phyloP scores from a whole-genome alignment of 176 grass and related monocot species.

The Juncus inflexus region DNA sequence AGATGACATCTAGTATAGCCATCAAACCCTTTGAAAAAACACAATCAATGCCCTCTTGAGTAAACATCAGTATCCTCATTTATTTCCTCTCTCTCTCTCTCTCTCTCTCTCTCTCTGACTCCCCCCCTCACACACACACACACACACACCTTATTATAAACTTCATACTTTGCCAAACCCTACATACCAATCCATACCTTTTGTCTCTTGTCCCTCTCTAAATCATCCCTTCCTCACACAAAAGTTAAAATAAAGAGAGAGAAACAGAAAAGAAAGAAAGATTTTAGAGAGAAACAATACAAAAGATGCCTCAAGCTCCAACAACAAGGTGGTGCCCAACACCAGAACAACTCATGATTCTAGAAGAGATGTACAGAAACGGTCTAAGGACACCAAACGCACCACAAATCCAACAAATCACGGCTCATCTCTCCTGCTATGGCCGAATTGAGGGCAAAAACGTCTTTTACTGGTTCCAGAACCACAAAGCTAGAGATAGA shows the following conservation, averaged over 20 bases:
- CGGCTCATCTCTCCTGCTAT: constrained; percentile 62
- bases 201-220: constrained; percentile 47
- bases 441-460: constrained; percentile 58
- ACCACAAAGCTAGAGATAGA: constrained; percentile 50
- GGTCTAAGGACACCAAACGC: constrained; percentile 75
- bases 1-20: too few species aligned
- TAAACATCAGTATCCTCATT: constrained; percentile 46
- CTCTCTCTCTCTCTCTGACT: constrained; percentile 29
- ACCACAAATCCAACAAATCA: constrained; percentile 93
- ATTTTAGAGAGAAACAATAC: neutral
- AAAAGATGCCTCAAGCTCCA: constrained; percentile 26
- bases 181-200: constrained; percentile 37
- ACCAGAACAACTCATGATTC: constrained; percentile 88
- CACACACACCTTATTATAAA: constrained; percentile 20
- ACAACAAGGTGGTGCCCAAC: constrained; percentile 96
- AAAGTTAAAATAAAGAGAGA: neutral
- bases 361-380: constrained; percentile 86
- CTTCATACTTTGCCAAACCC: neutral
- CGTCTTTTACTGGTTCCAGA: constrained; percentile 60
- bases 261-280: neutral
- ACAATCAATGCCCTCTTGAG: constrained; percentile 36
- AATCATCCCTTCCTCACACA: neutral
- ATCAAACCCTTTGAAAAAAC: constrained; percentile 24
- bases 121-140: constrained; percentile 9
- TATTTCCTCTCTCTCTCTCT: constrained; percentile 7